Percentiles rank a stretch among this genome's conserved stretches.
Evolutionary conservation across 352 stramenopile species (phyloP).

Genomic region (Globisporangium uncinulatum): DNA sequence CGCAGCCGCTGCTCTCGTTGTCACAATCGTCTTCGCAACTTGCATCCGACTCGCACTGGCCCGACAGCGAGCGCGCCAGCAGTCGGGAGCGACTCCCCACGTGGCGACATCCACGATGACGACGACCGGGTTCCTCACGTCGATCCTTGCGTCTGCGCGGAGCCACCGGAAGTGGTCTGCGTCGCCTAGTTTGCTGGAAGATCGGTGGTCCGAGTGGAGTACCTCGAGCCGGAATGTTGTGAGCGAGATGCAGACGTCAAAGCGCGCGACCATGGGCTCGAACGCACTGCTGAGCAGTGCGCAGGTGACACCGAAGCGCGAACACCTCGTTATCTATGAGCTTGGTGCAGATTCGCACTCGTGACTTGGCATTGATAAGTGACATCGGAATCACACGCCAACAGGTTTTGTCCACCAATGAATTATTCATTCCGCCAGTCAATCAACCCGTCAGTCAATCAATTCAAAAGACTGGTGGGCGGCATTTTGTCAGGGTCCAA

Average conservation of each 20-base stretch:
- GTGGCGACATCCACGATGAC: background rate
- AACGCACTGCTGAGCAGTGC: background rate
- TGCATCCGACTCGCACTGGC: background rate
- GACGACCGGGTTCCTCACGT: background rate
- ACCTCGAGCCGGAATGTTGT: slow-evolving; percentile 1
- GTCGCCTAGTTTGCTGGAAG: slow-evolving; percentile 6
- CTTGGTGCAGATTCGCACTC: background rate
- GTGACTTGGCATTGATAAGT: background rate
- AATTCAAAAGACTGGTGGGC: no score
- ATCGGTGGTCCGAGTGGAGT: slow-evolving; percentile 7
- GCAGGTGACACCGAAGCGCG: slow-evolving; percentile 6
- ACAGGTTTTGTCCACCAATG: slow-evolving; percentile 2
- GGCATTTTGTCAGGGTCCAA: slow-evolving; percentile 1
- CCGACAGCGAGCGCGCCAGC: background rate
- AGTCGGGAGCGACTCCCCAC: background rate
- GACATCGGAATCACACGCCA: background rate
- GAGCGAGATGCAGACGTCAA: background rate
- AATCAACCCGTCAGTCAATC: no score
- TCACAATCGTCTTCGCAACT: background rate
- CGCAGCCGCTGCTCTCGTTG: background rate
- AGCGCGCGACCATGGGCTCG: background rate
- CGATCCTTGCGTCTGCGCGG: slow-evolving; percentile 1
- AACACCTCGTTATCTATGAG: slow-evolving; percentile 9
- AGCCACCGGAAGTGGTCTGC: background rate
- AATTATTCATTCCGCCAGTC: slow-evolving; percentile 2